Evolutionary conservation across 768 basidiomycete species (phyloP).

Genomic region (Mycena haematopus): DNA sequence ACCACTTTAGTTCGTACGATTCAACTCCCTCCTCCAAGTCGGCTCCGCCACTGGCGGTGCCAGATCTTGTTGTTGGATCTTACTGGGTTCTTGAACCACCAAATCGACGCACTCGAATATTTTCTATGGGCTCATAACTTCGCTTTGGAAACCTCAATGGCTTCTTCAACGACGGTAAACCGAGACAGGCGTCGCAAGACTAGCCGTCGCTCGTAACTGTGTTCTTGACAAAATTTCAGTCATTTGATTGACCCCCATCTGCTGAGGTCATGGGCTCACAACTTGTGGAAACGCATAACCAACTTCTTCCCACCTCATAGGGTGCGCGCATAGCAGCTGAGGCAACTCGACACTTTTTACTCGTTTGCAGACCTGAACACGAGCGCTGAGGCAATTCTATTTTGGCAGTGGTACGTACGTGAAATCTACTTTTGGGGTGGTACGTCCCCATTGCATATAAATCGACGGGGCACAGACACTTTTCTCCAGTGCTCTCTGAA

Average conservation of each 20-base stretch:
- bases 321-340: conserved; percentile 1
- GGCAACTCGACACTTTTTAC: background rate
- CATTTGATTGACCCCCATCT: conserved; percentile 1
- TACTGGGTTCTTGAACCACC: too few species aligned
- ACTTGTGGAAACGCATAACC: background rate
- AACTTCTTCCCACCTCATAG: conserved; percentile 8
- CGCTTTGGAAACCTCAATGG: too few species aligned
- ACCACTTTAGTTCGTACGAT: too few species aligned
- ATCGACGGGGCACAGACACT: background rate
- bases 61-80: too few species aligned
- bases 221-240: conserved; percentile 9
- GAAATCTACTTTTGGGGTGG: background rate
- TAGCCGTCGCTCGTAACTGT: background rate
- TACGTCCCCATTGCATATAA: background rate
- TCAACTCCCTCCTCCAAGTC: too few species aligned
- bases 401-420: too few species aligned
- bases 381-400: too few species aligned
- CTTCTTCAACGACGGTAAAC: too few species aligned
- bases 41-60: too few species aligned
- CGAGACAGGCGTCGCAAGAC: background rate
- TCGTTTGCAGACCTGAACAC: too few species aligned
- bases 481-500: background rate
- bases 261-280: conserved; percentile 1
- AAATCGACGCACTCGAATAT: too few species aligned
- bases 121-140: too few species aligned